These are phyloP conservation scores for Euphrasia arctica DNA, from an alignment of 305 asterid species.

Conservation along the genomic window DNA sequence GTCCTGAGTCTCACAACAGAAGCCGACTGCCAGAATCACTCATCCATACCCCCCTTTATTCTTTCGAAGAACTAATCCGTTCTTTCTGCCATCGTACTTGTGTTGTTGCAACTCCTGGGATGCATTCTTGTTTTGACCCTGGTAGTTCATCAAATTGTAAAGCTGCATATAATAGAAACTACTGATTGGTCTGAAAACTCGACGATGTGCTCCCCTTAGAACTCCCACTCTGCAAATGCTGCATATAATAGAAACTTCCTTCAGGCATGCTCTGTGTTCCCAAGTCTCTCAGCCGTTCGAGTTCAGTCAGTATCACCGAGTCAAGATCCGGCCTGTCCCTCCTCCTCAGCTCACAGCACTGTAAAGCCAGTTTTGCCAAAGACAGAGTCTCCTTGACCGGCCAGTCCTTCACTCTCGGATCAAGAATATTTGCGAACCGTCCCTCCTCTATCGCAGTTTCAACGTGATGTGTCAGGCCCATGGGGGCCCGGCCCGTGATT, in stretches of 20 bases:
- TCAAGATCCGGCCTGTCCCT: constrained; percentile 81
- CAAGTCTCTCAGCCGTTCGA: constrained; percentile 51
- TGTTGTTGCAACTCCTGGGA: constrained; percentile 24
- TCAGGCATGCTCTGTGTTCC: constrained; percentile 30
- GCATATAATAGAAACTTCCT: constrained; percentile 26
- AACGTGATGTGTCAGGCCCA: background rate
- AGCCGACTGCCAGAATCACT: no score
- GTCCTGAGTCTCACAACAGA: background rate
- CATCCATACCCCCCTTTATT: no score
- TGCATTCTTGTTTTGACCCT: constrained; percentile 19
- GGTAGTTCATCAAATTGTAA: constrained; percentile 11
- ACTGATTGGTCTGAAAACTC: constrained; percentile 26
- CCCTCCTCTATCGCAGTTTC: background rate
- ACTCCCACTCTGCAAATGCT: constrained; percentile 24
- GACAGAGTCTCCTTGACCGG: background rate
- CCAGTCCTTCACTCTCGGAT: constrained; percentile 31
- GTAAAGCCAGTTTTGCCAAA: background rate
- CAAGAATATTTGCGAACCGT: constrained; percentile 7
- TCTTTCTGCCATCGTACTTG: constrained; percentile 20
- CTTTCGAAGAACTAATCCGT: constrained; percentile 21
- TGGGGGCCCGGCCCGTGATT: constrained; percentile 37
- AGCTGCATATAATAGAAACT: background rate
- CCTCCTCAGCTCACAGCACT: constrained; percentile 77
- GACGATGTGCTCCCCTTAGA: constrained; percentile 20
- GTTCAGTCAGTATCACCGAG: constrained; percentile 59